Evolutionary conservation across 106 monocot species (phyloP), one percentile per base, ranked within the genome.

Genomic region (Gastrodia elata): DNA sequence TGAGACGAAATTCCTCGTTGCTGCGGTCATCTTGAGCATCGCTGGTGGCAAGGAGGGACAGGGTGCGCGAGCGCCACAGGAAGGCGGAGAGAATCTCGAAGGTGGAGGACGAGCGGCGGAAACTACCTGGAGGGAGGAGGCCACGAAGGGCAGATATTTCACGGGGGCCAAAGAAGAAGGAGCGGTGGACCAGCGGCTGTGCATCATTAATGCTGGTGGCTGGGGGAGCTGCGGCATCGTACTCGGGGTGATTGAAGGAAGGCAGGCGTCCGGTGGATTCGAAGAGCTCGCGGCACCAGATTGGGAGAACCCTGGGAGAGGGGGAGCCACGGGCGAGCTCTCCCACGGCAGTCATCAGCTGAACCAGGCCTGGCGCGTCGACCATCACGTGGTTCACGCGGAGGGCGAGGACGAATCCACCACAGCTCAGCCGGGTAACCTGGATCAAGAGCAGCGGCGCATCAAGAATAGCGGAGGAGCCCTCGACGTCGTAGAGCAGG

Each of bases 371-470:
- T 0, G 71, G 75, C 0, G 85, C 91, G 70, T 91, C 91, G 20
- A 76, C 56, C 85, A 91, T 85, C 10, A 87, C 74, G 74, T 91
- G 91, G 77, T 91, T 82, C 65, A 79, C 77, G 16, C 85, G 73
- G 38, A 85, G n/a, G 13, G 80, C 83, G 9, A 91, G 68, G 77
- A 90, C 79, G 80, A 90, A 90, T 0, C 90, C 87, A 3, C 90
- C 90, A 68, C 90, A 90, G 1, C 27, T 37, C 57, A 90, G 44
- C 35, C 84, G 82, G 39, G 90, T 90, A 68, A 90, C 87, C 90
- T 91, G 87, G 16, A 84, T 72, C 27, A 89, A 39, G 34, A 91
- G 69, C 74, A 91, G 40, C 3, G 91, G 91, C 44, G 77, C 78
- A 42, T 79, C 34, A 4, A 83, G 78, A 0, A 91, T 71, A 4